These are phyloP conservation scores for Cutaneotrichosporon dermatis DNA, from an alignment of 1,284 basidiomycete species.

Conservation along the genomic window DNA sequence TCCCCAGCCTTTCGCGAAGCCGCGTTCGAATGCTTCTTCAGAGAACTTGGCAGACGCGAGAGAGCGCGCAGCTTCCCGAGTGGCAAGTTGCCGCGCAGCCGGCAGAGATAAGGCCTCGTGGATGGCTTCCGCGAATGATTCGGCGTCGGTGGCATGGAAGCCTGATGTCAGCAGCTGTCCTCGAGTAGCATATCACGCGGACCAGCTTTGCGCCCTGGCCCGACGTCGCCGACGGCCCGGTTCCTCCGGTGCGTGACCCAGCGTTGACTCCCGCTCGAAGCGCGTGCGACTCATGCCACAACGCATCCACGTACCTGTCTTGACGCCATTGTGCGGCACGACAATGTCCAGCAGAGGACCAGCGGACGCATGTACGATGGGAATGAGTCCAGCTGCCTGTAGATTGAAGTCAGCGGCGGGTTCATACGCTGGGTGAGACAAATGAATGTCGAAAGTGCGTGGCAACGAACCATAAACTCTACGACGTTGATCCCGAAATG, in stretches of 20 bases:
- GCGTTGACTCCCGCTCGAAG: too few relatives aligned
- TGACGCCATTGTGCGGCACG: slow-evolving; percentile 63
- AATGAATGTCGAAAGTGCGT: background rate
- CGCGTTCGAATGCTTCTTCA: slow-evolving; percentile 67
- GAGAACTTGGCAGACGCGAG: slow-evolving; percentile 71
- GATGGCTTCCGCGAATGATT: slow-evolving; percentile 69
- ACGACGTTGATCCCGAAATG: slow-evolving; percentile 99
- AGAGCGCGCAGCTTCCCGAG: slow-evolving; percentile 65
- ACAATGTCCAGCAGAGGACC: slow-evolving; percentile 91
- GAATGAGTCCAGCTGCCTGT: slow-evolving; percentile 88
- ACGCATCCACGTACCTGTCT: slow-evolving; percentile 56
- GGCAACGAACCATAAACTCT: slow-evolving; percentile 76
- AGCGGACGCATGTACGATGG: slow-evolving; percentile 86
- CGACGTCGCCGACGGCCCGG: too few relatives aligned
- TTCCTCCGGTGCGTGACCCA: too few relatives aligned
- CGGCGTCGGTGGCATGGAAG: slow-evolving; percentile 69
- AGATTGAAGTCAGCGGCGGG: too few relatives aligned
- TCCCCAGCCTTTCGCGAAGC: slow-evolving; percentile 55
- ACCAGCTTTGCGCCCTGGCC: too few relatives aligned
- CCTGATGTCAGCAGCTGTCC: slow-evolving; percentile 51
- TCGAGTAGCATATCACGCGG: too few relatives aligned
- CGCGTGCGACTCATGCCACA: too few relatives aligned
- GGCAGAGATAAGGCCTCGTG: slow-evolving; percentile 63
- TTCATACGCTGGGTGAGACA: background rate
- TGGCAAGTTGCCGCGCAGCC: slow-evolving; percentile 55